Conservation (phyloP, 495 filamentous ascomycete species). For the Penicillium dipodomyicola region DNA sequence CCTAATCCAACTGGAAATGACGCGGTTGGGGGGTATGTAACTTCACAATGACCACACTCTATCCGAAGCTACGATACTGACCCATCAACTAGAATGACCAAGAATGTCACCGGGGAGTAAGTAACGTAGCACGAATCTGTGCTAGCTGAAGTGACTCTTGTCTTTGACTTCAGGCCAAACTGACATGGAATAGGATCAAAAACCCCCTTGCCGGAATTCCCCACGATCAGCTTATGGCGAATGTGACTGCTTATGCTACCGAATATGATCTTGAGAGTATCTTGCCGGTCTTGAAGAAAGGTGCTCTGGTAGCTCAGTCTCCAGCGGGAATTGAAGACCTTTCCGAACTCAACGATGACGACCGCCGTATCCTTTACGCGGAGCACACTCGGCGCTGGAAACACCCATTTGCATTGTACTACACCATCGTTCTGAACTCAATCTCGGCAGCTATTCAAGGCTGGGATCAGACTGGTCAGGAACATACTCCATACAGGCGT, state of each 20-base stretch:
- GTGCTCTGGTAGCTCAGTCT: constrained; percentile 65
- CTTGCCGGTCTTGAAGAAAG: constrained; percentile 52
- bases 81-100: constrained; percentile 14
- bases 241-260: constrained; percentile 55
- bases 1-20: neutral
- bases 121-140: neutral
- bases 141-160: neutral
- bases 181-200: constrained; percentile 38
- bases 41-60: neutral
- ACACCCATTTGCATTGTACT: constrained; percentile 59
- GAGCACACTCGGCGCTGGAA: constrained; percentile 65
- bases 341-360: constrained; percentile 52
- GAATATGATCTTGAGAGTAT: constrained; percentile 52
- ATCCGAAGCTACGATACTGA: neutral
- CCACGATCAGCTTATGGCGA: constrained; percentile 47
- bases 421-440: constrained; percentile 66
- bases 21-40: constrained; percentile 15
- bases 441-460: constrained; percentile 67
- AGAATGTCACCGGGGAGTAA: constrained; percentile 23
- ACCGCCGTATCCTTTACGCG: constrained; percentile 50
- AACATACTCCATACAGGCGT: neutral
- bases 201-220: constrained; percentile 61
- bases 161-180: neutral
- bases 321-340: constrained; percentile 53
- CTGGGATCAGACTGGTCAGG: constrained; percentile 62